Evolutionary conservation across 75 land plant genomes (phyloP).

Genomic region (Sequoiadendron giganteum): DNA sequence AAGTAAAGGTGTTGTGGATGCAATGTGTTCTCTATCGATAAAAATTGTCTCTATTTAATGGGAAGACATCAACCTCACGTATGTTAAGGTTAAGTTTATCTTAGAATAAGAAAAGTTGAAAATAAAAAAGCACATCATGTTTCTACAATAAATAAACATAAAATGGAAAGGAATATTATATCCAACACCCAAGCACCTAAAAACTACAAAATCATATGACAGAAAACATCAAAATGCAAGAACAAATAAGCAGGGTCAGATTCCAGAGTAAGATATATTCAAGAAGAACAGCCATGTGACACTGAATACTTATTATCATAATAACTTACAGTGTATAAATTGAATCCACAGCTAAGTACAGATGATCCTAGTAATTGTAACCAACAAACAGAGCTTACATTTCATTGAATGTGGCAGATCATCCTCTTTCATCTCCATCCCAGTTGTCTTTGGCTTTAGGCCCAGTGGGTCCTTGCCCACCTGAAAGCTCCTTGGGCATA

Average conservation of each 20-base stretch:
- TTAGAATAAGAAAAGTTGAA: no score
- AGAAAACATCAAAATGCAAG: not conserved
- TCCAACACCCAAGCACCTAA: not conserved
- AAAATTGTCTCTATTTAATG: no score
- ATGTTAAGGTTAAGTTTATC: no score
- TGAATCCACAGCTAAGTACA: not conserved
- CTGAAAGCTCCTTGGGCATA: conserved; percentile 32
- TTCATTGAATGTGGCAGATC: not conserved
- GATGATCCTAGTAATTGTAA: not conserved
- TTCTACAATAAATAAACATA: not conserved
- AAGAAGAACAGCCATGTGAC: not conserved
- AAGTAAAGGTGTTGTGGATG: not conserved
- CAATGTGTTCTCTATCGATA: no score
- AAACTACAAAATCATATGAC: not conserved
- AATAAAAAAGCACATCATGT: not conserved
- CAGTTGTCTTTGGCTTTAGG: conserved; percentile 36
- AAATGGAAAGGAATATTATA: not conserved
- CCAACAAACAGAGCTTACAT: not conserved
- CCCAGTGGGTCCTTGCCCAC: conserved; percentile 40
- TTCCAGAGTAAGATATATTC: not conserved
- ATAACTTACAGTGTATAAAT: not conserved
- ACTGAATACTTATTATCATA: not conserved
- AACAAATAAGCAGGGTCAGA: not conserved
- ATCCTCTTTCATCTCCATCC: conserved; percentile 32
- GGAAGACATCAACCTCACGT: no score